Evolutionary conservation across 1,284 basidiomycete species (phyloP).

Genomic region (Pseudozyma sp.): DNA sequence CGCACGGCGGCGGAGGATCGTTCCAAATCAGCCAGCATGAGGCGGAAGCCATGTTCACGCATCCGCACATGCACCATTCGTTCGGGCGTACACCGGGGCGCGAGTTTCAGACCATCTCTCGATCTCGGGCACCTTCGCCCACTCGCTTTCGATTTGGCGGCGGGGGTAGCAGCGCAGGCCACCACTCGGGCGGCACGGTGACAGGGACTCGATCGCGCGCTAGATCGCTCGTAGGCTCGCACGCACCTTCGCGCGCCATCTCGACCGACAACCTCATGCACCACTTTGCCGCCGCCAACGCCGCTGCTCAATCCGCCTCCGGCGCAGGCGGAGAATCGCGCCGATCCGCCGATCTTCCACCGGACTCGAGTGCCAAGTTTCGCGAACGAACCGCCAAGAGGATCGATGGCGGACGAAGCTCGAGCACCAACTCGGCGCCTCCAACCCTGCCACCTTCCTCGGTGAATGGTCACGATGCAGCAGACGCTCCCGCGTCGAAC

Average conservation of each 20-base stretch:
- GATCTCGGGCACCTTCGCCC: constrained; percentile 58
- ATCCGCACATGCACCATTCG: constrained; percentile 21
- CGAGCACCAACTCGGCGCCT: constrained; percentile 54
- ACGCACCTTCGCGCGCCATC: constrained; percentile 39
- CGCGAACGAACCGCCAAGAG: constrained; percentile 42
- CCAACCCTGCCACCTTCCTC: constrained; percentile 15
- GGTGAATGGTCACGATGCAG: constrained; percentile 3
- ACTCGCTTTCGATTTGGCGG: constrained; percentile 49
- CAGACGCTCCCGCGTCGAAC: constrained; percentile 15
- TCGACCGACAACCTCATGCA: constrained; percentile 56
- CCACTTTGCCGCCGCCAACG: constrained; percentile 28
- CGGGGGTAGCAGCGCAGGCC: constrained; percentile 5
- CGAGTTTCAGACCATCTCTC: constrained; percentile 57
- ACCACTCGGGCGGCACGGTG: constrained; percentile 26
- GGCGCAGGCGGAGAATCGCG: constrained; percentile 18
- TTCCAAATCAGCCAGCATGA: constrained; percentile 40
- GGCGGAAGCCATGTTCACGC: constrained; percentile 42
- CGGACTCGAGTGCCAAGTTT: constrained; percentile 57
- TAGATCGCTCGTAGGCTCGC: constrained; percentile 47
- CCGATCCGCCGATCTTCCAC: constrained; percentile 48
- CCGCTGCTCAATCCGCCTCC: constrained; percentile 1
- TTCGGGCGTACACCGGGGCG: constrained; percentile 13
- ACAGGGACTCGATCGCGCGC: constrained; percentile 60
- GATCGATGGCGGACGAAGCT: constrained; percentile 38
- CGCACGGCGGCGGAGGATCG: constrained; percentile 2